Evolutionary conservation across 257 asterid genomes (phyloP).

Genomic region (Leptodermis oblonga): DNA sequence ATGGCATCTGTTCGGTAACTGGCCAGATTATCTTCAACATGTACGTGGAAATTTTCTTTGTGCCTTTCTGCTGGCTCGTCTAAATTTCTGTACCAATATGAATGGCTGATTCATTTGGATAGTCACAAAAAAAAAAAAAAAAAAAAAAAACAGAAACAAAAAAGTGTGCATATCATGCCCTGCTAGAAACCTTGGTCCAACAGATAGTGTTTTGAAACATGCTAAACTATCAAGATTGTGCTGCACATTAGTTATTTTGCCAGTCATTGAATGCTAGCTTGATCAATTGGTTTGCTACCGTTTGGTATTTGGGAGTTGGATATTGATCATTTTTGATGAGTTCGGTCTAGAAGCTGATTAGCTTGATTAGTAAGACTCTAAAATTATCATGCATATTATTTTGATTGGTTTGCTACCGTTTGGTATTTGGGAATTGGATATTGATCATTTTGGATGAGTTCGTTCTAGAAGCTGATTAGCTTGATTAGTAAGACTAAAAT

Average conservation of each 20-base stretch:
- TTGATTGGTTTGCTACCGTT: too few species aligned
- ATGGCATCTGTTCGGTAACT: constrained; percentile 2
- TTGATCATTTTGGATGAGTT: too few species aligned
- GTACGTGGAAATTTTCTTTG: neutral
- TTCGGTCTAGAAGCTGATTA: neutral
- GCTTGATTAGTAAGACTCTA: neutral
- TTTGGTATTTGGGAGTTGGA: constrained; percentile 5
- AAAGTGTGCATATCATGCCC: constrained; percentile 1
- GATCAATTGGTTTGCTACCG: neutral
- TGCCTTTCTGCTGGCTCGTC: constrained; percentile 1
- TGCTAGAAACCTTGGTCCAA: neutral
- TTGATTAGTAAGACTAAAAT: too few species aligned
- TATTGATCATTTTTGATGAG: neutral
- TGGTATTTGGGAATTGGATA: too few species aligned
- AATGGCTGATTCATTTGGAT: neutral
- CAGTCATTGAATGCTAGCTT: neutral
- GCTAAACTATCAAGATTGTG: neutral
- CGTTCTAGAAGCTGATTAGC: too few species aligned
- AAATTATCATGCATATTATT: neutral
- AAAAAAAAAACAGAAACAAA: too few species aligned
- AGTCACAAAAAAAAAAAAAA: neutral
- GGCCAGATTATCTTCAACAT: neutral
- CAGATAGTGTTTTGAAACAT: neutral
- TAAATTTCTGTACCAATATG: neutral
- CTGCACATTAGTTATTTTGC: neutral